Evolutionary conservation across 75 land plant genomes (phyloP).

Genomic region (Pinus taeda): DNA sequence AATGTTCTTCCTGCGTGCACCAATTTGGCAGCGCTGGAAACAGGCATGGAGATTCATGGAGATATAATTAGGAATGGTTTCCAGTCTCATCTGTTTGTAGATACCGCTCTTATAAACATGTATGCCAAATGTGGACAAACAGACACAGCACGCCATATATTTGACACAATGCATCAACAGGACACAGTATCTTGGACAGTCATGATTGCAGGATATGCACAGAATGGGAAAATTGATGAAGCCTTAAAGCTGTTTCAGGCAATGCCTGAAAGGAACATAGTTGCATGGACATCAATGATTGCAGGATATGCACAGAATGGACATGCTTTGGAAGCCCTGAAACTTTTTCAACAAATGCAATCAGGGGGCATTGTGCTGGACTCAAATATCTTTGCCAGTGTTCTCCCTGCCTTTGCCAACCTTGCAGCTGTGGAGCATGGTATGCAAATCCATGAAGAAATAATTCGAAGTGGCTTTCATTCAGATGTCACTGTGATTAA

Average conservation of each 20-base stretch:
- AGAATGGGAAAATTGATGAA: slow-evolving; percentile 5
- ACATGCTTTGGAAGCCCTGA: slow-evolving; percentile 18
- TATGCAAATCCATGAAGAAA: slow-evolving; percentile 7
- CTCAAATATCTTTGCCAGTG: slow-evolving; percentile 53
- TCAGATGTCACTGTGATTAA: slow-evolving; percentile 29
- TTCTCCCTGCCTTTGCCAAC: slow-evolving; percentile 37
- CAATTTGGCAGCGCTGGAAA: slow-evolving; percentile 13
- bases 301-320: slow-evolving; percentile 37
- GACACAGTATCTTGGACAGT: slow-evolving; percentile 29
- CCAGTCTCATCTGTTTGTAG: neutral
- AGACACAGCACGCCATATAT: slow-evolving; percentile 6
- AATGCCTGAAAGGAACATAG: slow-evolving; percentile 14
- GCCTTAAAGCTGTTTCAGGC: slow-evolving; percentile 9
- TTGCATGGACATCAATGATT: slow-evolving; percentile 51
- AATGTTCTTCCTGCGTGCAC: slow-evolving; percentile 35
- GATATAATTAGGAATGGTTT: neutral
- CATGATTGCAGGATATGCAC: slow-evolving; percentile 17
- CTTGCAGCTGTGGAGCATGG: neutral
- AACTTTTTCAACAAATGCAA: slow-evolving; percentile 33
- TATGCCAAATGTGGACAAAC: slow-evolving; percentile 16
- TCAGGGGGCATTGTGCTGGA: slow-evolving; percentile 25
- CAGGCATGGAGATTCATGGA: slow-evolving; percentile 30
- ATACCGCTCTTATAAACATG: slow-evolving; percentile 7
- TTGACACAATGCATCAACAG: slow-evolving; percentile 13
- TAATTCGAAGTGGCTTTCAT: slow-evolving; percentile 23